Evolutionary conservation across 805 yeast species (phyloP).

Genomic region (Suhomyces vadensis): DNA sequence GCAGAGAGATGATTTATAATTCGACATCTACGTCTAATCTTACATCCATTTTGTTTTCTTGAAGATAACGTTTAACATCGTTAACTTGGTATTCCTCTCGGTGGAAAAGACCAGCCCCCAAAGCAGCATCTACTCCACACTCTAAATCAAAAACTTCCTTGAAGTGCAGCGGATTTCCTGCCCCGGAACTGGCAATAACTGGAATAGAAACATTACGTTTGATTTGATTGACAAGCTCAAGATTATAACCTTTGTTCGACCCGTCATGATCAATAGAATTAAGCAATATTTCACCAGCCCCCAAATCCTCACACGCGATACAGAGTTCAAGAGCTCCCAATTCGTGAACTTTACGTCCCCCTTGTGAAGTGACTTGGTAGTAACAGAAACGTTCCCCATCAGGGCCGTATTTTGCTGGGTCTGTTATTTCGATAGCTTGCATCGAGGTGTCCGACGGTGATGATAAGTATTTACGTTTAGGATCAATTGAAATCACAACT

Average conservation of each 20-base stretch:
- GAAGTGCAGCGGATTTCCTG: conserved; percentile 91
- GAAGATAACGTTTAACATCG: conserved; percentile 73
- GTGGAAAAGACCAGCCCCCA: conserved; percentile 99
- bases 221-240: conserved; percentile 78
- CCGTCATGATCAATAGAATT: conserved; percentile 98
- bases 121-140: conserved; percentile 91
- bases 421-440: conserved; percentile 60
- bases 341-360: conserved; percentile 86
- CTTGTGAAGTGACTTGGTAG: conserved; percentile 94
- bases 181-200: conserved; percentile 97
- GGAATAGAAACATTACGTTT: conserved; percentile 81
- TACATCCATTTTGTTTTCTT: conserved; percentile 57
- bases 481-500: conserved; percentile 97
- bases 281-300: conserved; percentile 93
- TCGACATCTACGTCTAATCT: conserved; percentile 53
- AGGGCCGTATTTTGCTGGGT: conserved; percentile 63
- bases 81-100: conserved; percentile 88
- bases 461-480: conserved; percentile 78
- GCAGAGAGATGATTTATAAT: too few species aligned
- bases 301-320: conserved; percentile 84
- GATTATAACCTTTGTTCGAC: conserved; percentile 88
- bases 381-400: conserved; percentile 86
- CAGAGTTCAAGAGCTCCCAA: conserved; percentile 91
- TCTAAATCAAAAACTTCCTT: conserved; percentile 74
- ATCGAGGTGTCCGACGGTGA: conserved; percentile 62